A percentile compares a stretch with the other conserved stretches of the same genome.
These are phyloP conservation scores for Alternaria novae-zelandiae DNA, from an alignment of 2,329 filamentous ascomycete species.

Conservation along the genomic window DNA sequence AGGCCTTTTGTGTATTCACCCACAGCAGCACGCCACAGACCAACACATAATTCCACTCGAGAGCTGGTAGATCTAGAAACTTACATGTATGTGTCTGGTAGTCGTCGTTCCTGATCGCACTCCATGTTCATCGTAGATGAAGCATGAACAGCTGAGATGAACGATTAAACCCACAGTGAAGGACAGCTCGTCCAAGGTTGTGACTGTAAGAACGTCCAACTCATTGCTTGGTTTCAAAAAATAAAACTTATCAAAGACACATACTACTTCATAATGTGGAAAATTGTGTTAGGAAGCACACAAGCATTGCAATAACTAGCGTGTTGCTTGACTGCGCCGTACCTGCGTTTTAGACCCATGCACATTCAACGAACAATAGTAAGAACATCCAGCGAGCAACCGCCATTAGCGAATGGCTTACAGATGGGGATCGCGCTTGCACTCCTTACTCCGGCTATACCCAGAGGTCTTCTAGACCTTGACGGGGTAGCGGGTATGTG, in stretches of 20 bases:
- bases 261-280: fast-evolving
- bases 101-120: not conserved
- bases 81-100: not conserved
- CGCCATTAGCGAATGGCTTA: not conserved
- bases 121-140: not conserved
- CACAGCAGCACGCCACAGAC: not conserved
- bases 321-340: not conserved
- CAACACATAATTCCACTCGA: not conserved
- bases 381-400: not conserved
- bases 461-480: not conserved
- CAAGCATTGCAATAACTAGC: not conserved
- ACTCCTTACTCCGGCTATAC: not conserved
- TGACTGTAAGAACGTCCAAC: not conserved
- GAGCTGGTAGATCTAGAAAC: not conserved
- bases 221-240: not conserved
- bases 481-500: not conserved
- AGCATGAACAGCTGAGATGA: not conserved
- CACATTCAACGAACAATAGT: not conserved
- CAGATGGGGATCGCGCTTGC: not conserved
- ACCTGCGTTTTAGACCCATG: not conserved
- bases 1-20: not conserved
- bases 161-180: not conserved
- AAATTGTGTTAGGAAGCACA: fast-evolving
- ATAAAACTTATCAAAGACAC: not conserved
- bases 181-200: not conserved